phyloP scores from a whole-genome alignment of 1,139 yeast genomes.

The Saccharomyces hybrid region DNA sequence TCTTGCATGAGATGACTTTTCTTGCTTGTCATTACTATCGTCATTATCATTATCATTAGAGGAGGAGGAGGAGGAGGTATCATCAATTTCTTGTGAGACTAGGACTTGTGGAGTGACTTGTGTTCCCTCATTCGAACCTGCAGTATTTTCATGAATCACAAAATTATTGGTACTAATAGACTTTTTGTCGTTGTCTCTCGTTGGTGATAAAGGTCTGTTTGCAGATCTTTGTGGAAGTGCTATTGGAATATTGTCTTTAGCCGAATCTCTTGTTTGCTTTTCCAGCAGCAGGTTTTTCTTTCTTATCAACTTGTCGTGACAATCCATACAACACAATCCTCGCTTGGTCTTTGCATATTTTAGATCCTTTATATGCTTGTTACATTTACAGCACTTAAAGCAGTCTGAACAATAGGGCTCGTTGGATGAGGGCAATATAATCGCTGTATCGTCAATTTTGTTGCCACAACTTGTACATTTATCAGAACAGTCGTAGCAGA shows the following conservation, averaged over 20 bases:
- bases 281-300: neutral
- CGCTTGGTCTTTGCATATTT: slow-evolving; percentile 89
- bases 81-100: slow-evolving; percentile 3
- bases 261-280: neutral
- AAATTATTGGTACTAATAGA: neutral
- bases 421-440: slow-evolving; percentile 66
- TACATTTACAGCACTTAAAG: slow-evolving; percentile 84
- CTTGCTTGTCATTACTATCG: neutral
- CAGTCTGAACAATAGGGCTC: slow-evolving; percentile 91
- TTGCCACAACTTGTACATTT: slow-evolving; percentile 79
- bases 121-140: neutral
- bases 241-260: slow-evolving; percentile 2
- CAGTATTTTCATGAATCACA: neutral
- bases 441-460: slow-evolving; percentile 91
- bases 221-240: slow-evolving; percentile 5
- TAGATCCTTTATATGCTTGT: slow-evolving; percentile 77
- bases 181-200: neutral
- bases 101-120: neutral
- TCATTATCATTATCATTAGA: neutral
- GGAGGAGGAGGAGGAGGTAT: neutral
- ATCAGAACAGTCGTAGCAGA: slow-evolving; percentile 86
- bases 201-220: slow-evolving; percentile 6
- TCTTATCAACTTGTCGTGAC: slow-evolving; percentile 59
- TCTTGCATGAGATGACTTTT: slow-evolving; percentile 12
- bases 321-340: slow-evolving; percentile 87